Base-by-base conservation (phyloP, 306 rosid genomes). In the Quercus mongolica region DNA sequence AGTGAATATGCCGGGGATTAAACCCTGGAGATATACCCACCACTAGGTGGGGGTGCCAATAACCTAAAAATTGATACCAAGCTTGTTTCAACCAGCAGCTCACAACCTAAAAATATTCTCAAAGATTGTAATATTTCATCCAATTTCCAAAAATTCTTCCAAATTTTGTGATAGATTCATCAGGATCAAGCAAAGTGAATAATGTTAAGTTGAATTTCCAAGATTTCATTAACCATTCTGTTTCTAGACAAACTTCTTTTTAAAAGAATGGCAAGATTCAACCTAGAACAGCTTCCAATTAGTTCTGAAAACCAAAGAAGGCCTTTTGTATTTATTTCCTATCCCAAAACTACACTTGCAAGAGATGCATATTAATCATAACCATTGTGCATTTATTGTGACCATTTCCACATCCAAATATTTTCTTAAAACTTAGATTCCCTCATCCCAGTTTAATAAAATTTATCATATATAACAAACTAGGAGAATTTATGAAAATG, bases 401-500 rank as follows among this genome's bases (percentile, higher is more conserved):
- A 49, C 20, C n/a, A n/a, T 18, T 69, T 62, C 31, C 4, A 19
- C 33, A 57, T 30, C 18, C 23, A 74, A 61, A 46, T 33, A 21
- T 59, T 74, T 79, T 58, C 58, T 56, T 52, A 68, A 71, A 78
- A 65, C 68, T 83, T 59, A 67, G 21, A 69, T 30, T 72, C 56
- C 78, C 17, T 62, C 81, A 56, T 61, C 59, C 76, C 57, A 67
- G 63, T 73, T 72, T 31, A 62, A 76, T 35, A 65, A 38, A 21
- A 55, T 68, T 68, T 68, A 63, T n/a, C 72, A 49, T 49, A 79
- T 58, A 57, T 49, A 49, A 33, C 41, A 79, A 70, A 71, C 65
- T 58, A 46, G 65, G 75, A 80, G 76, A 75, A 71, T 17, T 55
- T 35, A 67, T 63, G 57, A 82, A 75, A n/a, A 74, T 82, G 52